Evolutionary conservation across 2,329 filamentous ascomycete species (phyloP).

Genomic region (Hymenoscyphus linearis): DNA sequence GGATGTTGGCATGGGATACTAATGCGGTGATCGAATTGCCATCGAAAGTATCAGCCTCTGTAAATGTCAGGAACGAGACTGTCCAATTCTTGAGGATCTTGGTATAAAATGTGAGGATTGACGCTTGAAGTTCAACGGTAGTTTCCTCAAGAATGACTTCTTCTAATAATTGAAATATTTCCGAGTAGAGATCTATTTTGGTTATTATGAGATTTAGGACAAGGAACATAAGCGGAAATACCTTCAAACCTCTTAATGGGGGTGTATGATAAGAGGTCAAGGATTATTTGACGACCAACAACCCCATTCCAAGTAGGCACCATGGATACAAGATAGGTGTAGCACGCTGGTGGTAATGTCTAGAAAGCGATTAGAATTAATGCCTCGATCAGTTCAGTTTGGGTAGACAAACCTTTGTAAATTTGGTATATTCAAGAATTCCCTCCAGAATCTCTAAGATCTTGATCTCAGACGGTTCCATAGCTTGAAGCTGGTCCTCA

Average conservation of each 20-base stretch:
- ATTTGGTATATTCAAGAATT: constrained; percentile 49
- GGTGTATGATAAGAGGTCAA: constrained; percentile 52
- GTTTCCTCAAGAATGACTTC: constrained; percentile 42
- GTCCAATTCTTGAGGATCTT: constrained; percentile 58
- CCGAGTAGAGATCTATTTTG: constrained; percentile 43
- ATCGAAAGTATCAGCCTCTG: constrained; percentile 17
- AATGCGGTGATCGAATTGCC: constrained; percentile 37
- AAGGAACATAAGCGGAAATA: constrained; percentile 26
- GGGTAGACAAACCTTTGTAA: constrained; percentile 44
- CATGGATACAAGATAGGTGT: constrained; percentile 47
- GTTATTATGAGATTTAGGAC: constrained; percentile 14
- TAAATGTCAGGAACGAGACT: constrained; percentile 38
- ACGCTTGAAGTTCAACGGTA: constrained; percentile 46
- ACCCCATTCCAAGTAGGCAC: constrained; percentile 58
- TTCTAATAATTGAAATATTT: constrained; percentile 49
- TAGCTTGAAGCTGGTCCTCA: constrained; percentile 47
- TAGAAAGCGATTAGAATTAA: constrained; percentile 20
- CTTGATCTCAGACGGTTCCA: constrained; percentile 43
- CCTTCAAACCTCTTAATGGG: constrained; percentile 53
- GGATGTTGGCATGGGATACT: constrained; percentile 45
- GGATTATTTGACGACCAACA: constrained; percentile 46
- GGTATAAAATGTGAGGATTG: constrained; percentile 63
- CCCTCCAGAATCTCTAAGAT: constrained; percentile 51
- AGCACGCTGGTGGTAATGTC: constrained; percentile 34
- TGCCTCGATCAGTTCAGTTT: neutral